These are phyloP conservation scores for Curvularia lunata DNA, from an alignment of 2,329 filamentous ascomycete species.

Conservation along the genomic window DNA sequence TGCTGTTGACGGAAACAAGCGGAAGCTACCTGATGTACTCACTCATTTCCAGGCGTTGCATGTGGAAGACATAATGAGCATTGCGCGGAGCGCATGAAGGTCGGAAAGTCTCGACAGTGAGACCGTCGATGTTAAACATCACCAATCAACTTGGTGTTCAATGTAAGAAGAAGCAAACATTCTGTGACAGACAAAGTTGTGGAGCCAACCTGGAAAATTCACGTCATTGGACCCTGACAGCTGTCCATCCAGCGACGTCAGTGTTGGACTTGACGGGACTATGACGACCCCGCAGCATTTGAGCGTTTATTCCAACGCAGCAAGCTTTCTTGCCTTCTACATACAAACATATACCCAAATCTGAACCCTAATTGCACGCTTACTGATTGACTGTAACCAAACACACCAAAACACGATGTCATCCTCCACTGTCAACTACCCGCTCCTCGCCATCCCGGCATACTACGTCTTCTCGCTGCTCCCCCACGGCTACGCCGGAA, in stretches of 20 bases:
- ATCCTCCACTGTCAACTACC: constrained; percentile 33
- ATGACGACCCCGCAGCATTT: not conserved
- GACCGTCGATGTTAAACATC: not conserved
- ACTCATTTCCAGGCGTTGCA: constrained; percentile 53
- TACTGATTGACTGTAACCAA: not conserved
- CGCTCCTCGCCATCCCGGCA: constrained; percentile 35
- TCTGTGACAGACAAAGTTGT: not conserved
- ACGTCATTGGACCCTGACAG: not conserved
- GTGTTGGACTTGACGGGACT: not conserved
- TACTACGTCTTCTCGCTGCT: constrained; percentile 35
- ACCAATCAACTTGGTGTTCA: not conserved
- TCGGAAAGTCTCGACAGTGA: not conserved
- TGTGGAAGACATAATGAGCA: constrained; percentile 52
- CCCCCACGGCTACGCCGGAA: constrained; percentile 29
- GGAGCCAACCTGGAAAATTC: not conserved
- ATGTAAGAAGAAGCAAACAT: not conserved
- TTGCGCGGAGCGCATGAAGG: constrained; percentile 24
- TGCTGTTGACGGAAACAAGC: constrained; percentile 26
- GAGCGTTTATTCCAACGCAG: not conserved
- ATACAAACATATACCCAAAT: no score
- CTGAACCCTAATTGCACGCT: not conserved
- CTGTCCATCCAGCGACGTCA: not conserved
- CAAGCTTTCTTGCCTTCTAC: not conserved
- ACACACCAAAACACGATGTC: constrained; percentile 19
- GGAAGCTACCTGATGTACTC: constrained; percentile 47